Conservation (phyloP, 108 stramenopile genomes). For the Aureococcus anophagefferens region DNA sequence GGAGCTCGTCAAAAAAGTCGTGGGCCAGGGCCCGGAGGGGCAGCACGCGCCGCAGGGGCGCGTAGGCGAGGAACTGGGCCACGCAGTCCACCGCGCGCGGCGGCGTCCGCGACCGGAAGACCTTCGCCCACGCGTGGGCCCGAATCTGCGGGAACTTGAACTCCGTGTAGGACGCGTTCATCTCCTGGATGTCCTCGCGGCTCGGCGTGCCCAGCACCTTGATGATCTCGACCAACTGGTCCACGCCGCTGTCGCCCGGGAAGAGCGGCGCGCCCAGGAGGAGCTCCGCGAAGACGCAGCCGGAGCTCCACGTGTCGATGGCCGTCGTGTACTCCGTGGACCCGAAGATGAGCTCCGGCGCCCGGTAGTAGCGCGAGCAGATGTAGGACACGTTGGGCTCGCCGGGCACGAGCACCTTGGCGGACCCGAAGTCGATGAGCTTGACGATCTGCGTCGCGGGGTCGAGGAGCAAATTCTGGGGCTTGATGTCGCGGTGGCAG, state of each 20-base stretch:
- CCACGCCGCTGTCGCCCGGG: slow-evolving; percentile 92
- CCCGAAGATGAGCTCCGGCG: slow-evolving; percentile 98
- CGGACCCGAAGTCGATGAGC: slow-evolving; percentile 95
- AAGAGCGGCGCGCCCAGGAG: slow-evolving; percentile 92
- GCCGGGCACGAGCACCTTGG: slow-evolving; percentile 83
- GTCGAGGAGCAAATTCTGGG: slow-evolving; percentile 92
- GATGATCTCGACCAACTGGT: slow-evolving; percentile 98
- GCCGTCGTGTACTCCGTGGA: slow-evolving; percentile 93
- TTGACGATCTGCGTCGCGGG: slow-evolving; percentile 85
- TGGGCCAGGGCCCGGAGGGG: slow-evolving; percentile 87
- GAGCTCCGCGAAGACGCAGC: slow-evolving; percentile 96
- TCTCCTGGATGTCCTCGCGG: slow-evolving; percentile 81
- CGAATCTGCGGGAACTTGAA: slow-evolving; percentile 99
- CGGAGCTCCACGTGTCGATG: slow-evolving; percentile 76
- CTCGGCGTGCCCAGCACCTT: slow-evolving; percentile 97
- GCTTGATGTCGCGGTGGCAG: slow-evolving; percentile 98
- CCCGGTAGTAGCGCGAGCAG: slow-evolving; percentile 93
- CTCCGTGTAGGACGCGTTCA: slow-evolving; percentile 96
- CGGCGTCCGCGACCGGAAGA: slow-evolving; percentile 81
- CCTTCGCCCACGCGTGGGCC: slow-evolving; percentile 88
- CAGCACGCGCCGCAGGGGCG: slow-evolving; percentile 66
- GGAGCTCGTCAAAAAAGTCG: slow-evolving; percentile 87
- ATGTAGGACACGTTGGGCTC: slow-evolving; percentile 97
- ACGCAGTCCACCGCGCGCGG: slow-evolving; percentile 88
- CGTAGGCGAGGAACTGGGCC: slow-evolving; percentile 76